Conservation (phyloP, 495 filamentous ascomycete genomes). For the Penicillium taxi region DNA sequence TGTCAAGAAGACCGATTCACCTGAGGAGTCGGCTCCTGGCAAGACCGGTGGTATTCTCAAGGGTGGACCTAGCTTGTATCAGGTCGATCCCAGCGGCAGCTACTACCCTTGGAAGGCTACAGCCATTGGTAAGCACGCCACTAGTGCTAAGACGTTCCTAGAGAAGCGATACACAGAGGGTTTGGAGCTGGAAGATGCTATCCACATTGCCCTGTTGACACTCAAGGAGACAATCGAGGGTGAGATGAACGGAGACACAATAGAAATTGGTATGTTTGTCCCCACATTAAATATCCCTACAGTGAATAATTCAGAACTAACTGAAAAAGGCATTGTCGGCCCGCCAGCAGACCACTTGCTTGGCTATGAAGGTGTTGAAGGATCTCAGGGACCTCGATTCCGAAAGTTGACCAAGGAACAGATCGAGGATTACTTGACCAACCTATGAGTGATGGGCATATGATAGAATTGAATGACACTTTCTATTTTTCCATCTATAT, state of each 20-base stretch:
- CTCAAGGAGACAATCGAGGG: constrained; percentile 99
- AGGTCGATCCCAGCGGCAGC: constrained; percentile 92
- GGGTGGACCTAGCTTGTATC: constrained; percentile 94
- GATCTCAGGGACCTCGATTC: constrained; percentile 84
- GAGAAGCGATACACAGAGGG: constrained; percentile 98
- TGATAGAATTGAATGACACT: constrained; percentile 19
- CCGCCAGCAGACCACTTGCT: constrained; percentile 87
- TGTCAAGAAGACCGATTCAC: constrained; percentile 46
- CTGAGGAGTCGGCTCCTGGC: constrained; percentile 49
- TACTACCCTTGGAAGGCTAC: constrained; percentile 99
- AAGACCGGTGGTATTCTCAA: constrained; percentile 95
- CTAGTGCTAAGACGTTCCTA: constrained; percentile 94
- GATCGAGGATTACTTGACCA: constrained; percentile 98
- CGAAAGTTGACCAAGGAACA: constrained; percentile 93
- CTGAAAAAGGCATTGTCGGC: constrained; percentile 73
- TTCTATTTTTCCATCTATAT: too few relatives aligned
- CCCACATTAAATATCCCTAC: not conserved
- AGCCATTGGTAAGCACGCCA: constrained; percentile 96
- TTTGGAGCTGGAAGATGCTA: constrained; percentile 93
- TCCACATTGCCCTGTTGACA: constrained; percentile 95
- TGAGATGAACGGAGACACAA: constrained; percentile 98
- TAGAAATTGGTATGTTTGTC: constrained; percentile 77
- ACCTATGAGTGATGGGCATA: constrained; percentile 51
- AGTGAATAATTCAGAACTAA: constrained; percentile 1
- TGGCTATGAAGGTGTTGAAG: constrained; percentile 87